Conservation (phyloP, 306 rosid species). For the Glycyrrhiza uralensis region DNA sequence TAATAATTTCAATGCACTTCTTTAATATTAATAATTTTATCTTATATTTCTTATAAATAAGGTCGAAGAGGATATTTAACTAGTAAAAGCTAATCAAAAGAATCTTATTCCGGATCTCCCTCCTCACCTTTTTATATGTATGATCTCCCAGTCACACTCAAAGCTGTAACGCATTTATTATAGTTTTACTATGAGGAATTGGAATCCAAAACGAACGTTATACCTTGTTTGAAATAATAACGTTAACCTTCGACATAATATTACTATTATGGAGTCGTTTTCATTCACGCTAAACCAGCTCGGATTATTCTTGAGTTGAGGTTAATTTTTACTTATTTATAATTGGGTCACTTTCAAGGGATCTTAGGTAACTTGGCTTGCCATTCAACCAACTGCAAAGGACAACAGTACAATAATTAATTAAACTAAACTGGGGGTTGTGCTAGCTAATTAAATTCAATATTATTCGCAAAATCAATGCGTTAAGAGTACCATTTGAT, state of each 20-base stretch:
- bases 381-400: neutral
- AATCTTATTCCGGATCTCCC: neutral
- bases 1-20: too few relatives aligned
- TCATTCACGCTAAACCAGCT: conserved; percentile 21
- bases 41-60: too few relatives aligned
- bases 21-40: too few relatives aligned
- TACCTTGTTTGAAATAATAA: too few relatives aligned
- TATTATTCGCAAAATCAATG: conserved; percentile 1
- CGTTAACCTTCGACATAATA: neutral
- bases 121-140: neutral
- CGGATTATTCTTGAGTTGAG: neutral
- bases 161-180: conserved; percentile 19
- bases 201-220: neutral
- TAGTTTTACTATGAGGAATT: too few relatives aligned
- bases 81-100: too few relatives aligned
- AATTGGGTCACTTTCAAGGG: conserved; percentile 29
- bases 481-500: neutral
- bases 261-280: conserved; percentile 11
- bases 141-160: neutral
- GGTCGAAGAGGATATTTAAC: too few relatives aligned
- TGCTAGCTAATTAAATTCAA: neutral
- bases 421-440: neutral
- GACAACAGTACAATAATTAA: conserved; percentile 11
- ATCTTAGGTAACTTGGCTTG: conserved; percentile 25
- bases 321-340: neutral